Conservation (phyloP, 805 yeast genomes). For the Huiozyma sinensis region DNA sequence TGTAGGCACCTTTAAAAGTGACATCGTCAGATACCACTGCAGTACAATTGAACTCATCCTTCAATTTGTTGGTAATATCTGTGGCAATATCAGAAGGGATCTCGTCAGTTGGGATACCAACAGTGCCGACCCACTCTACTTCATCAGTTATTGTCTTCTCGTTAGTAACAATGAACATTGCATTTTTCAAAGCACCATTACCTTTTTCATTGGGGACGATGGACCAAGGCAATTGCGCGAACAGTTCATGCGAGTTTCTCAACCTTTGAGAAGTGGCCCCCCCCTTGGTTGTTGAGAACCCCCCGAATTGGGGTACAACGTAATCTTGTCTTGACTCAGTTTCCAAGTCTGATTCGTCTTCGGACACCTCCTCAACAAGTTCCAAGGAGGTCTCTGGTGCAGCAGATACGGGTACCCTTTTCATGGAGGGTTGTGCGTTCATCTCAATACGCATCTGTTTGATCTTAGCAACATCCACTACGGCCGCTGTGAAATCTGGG, state of each 20-base stretch:
- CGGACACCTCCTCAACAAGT: not conserved
- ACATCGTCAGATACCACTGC: constrained; percentile 68
- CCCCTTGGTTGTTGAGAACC: constrained; percentile 52
- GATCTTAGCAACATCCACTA: constrained; percentile 22
- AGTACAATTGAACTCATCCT: constrained; percentile 41
- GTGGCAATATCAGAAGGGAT: constrained; percentile 47
- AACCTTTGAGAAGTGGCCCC: constrained; percentile 33
- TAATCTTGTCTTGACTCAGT: constrained; percentile 11
- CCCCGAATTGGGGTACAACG: constrained; percentile 49
- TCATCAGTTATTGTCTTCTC: constrained; percentile 30
- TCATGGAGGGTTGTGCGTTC: constrained; percentile 25
- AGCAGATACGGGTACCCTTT: constrained; percentile 12
- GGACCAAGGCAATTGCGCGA: constrained; percentile 55
- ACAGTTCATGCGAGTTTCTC: constrained; percentile 28
- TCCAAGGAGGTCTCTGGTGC: not conserved
- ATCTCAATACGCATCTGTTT: constrained; percentile 20
- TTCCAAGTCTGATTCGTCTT: constrained; percentile 14
- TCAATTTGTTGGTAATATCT: constrained; percentile 41
- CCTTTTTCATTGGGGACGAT: constrained; percentile 63
- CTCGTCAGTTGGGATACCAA: constrained; percentile 84
- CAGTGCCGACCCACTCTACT: constrained; percentile 76
- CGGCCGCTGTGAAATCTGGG: constrained; percentile 24
- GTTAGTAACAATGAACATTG: constrained; percentile 51
- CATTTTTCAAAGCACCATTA: constrained; percentile 82
- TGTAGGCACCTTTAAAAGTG: constrained; percentile 83